Evolutionary conservation across 352 stramenopile genomes (phyloP), one percentile per base, ranked within the genome.

Genomic region (Pseudoperonospora humuli): DNA sequence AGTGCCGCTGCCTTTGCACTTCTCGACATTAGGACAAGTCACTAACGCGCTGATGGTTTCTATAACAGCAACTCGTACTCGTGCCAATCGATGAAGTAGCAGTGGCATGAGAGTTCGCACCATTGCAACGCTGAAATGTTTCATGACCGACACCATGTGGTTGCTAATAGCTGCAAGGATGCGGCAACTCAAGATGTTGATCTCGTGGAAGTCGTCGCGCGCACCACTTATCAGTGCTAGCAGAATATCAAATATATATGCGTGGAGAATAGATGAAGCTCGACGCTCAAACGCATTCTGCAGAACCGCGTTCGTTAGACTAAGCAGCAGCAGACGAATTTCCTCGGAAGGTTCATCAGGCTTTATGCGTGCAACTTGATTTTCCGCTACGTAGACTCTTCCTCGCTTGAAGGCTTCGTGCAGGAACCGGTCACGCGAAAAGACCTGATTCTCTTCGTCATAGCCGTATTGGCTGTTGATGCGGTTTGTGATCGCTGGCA

Each of bases 1-100:
- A 5, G 93, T 96, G 29, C 91, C 94, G n/a, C 88, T 93, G 29
- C 91, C 93, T 44, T 95, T 94, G 61, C 83, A 86, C 28, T 97
- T 97, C 25, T 85, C 82, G n/a, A 81, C 53, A 39, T 96, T 87
- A 0, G 84, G 83, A 40, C 90, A 87, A 15, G 64, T 67, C 11
- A 97, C 79, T 19, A 94, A 56, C n/a, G 64, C 62, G 15, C 75
- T 70, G 32, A 98, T 78, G 13, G 87, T 70, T 27, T 84, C 60
- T 29, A 97, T 70, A 3, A 72, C 79, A 17, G 83, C 82, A 18
- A 96, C 31, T n/a, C 91, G 75, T 1, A 97, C 90, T 26, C 82
- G 76, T 9, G 87, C 72, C 27, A 96, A 80, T n/a, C 91, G 77
- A 45, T 98, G 89, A 36, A 86, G 45, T 15, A 98, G 74, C 39